These are phyloP conservation scores for Solanum hybrid DNA, from an alignment of 305 asterid species.

Conservation along the genomic window DNA sequence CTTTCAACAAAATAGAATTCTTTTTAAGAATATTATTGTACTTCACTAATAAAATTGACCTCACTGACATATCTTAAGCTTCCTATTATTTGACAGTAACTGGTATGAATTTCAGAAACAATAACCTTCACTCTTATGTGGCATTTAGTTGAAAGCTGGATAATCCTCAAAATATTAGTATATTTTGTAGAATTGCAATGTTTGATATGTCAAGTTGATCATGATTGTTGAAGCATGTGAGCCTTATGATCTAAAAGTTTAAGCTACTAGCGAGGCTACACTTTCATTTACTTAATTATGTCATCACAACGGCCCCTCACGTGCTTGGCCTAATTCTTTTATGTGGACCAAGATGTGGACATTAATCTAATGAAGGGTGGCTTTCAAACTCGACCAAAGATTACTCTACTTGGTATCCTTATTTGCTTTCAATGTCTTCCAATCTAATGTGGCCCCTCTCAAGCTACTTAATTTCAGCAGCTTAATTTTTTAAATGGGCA, in stretches of 20 bases:
- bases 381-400: not conserved
- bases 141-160: not conserved
- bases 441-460: not conserved
- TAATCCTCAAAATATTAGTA: not conserved
- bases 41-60: not conserved
- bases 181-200: not conserved
- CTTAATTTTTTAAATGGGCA: not conserved
- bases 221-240: not conserved
- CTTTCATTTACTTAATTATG: not conserved
- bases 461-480: not conserved
- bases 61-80: not conserved
- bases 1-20: not conserved
- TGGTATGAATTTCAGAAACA: not conserved
- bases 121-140: not conserved
- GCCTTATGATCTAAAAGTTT: not conserved
- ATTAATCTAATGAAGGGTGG: not conserved
- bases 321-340: not conserved
- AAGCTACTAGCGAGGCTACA: not conserved
- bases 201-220: not conserved
- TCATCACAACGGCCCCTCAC: not conserved
- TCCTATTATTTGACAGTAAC: not conserved
- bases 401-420: not conserved
- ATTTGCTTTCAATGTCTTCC: not conserved
- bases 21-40: not conserved
- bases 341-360: not conserved